phyloP scores from a whole-genome alignment of 768 basidiomycete species.

The Pisolithus marmoratus region DNA sequence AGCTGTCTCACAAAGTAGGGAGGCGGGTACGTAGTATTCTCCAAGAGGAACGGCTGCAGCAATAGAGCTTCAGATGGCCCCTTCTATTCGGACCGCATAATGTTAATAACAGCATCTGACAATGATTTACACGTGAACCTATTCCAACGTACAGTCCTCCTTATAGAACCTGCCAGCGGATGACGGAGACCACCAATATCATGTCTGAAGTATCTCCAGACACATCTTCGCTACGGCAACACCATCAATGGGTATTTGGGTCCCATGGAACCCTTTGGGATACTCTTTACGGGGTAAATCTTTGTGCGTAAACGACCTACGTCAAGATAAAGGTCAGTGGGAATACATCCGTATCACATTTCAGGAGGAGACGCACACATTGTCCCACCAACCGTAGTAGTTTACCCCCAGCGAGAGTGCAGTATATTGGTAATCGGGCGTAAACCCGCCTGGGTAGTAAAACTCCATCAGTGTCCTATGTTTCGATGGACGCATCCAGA shows the following conservation, averaged over 20 bases:
- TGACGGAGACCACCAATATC: not conserved
- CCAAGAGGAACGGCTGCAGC: too few relatives aligned
- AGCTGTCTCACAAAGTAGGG: too few relatives aligned
- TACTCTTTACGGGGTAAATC: slow-evolving; percentile 65
- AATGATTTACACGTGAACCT: too few relatives aligned
- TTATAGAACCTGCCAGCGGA: too few relatives aligned
- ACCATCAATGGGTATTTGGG: slow-evolving; percentile 79
- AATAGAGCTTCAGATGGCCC: too few relatives aligned
- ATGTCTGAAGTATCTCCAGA: slow-evolving; percentile 33
- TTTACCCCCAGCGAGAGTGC: slow-evolving; percentile 73
- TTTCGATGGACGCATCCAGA: slow-evolving; percentile 89
- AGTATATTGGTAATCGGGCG: slow-evolving; percentile 80
- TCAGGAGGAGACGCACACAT: slow-evolving; percentile 38
- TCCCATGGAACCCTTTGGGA: slow-evolving; percentile 84
- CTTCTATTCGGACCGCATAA: too few relatives aligned
- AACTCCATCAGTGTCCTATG: slow-evolving; percentile 89
- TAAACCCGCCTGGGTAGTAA: slow-evolving; percentile 80
- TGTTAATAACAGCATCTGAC: too few relatives aligned
- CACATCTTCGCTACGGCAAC: slow-evolving; percentile 59
- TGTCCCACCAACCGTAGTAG: slow-evolving; percentile 83
- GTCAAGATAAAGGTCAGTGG: too few relatives aligned
- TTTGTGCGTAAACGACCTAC: slow-evolving; percentile 70
- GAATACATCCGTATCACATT: not conserved
- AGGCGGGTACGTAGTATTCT: too few relatives aligned
- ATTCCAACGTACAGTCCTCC: too few relatives aligned